Evolutionary conservation across 1,139 yeast species (phyloP).

Genomic region (Pichia inconspicua): DNA sequence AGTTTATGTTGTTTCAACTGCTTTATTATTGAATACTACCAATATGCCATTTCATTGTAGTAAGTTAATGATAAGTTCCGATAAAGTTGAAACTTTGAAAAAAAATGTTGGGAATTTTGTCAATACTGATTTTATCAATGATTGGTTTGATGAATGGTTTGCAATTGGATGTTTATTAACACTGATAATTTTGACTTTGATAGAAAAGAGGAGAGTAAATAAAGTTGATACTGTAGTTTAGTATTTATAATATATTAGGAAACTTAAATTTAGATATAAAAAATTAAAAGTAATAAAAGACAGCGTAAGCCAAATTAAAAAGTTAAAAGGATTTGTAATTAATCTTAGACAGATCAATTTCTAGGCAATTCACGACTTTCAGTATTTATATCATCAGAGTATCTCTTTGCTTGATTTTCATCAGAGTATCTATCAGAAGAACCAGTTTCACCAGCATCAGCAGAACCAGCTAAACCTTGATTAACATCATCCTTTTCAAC

Average conservation of each 20-base stretch:
- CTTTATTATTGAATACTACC: constrained; percentile 63
- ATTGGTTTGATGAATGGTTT: constrained; percentile 75
- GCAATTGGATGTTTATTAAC: constrained; percentile 45
- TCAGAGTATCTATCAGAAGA: constrained; percentile 16
- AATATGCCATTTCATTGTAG: constrained; percentile 27
- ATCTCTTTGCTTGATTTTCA: constrained; percentile 7
- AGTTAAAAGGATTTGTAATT: not conserved
- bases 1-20: constrained; percentile 72
- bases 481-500: constrained; percentile 46
- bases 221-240: not conserved
- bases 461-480: constrained; percentile 37
- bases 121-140: constrained; percentile 58
- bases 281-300: not conserved
- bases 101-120: constrained; percentile 18
- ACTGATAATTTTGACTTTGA: constrained; percentile 27
- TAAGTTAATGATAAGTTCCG: constrained; percentile 6
- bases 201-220: not conserved
- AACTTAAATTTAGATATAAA: not conserved
- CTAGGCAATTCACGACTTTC: constrained; percentile 1
- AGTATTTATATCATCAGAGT: constrained; percentile 11
- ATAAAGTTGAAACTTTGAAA: constrained; percentile 15
- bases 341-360: not conserved
- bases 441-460: constrained; percentile 3
- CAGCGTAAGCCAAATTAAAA: not conserved
- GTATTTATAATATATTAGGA: no score